These are phyloP conservation scores for Hypomyces perniciosus DNA, from an alignment of 2,329 filamentous ascomycete species.

Conservation along the genomic window DNA sequence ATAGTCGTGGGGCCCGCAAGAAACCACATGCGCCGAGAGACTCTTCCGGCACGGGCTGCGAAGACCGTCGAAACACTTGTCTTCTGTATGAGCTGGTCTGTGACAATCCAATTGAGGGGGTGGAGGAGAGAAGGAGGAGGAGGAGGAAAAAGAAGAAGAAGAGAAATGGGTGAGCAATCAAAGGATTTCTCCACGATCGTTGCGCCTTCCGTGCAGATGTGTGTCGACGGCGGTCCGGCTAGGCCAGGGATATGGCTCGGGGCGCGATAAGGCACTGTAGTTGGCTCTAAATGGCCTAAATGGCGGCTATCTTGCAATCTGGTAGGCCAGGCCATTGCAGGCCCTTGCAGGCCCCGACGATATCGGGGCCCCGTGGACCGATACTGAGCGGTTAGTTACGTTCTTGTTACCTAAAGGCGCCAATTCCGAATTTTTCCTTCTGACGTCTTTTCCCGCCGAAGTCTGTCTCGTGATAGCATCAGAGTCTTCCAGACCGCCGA, in stretches of 20 bases:
- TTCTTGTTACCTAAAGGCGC: neutral
- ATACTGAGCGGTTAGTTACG: constrained; percentile 12
- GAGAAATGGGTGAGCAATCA: too few species aligned
- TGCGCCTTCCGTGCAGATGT: neutral
- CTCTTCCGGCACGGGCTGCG: neutral
- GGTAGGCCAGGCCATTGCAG: neutral
- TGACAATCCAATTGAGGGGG: constrained; percentile 1
- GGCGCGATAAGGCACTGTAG: neutral
- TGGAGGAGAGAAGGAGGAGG: neutral
- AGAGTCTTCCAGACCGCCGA: constrained; percentile 8
- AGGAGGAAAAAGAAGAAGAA: neutral
- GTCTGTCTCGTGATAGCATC: neutral
- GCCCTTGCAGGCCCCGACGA: constrained; percentile 6
- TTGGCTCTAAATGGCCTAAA: neutral
- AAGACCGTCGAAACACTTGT: neutral
- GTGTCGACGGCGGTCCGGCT: too few species aligned
- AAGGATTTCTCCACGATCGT: neutral
- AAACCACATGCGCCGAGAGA: too few species aligned
- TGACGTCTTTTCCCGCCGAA: neutral
- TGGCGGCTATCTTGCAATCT: neutral
- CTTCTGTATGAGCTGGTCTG: neutral
- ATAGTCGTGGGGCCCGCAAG: too few species aligned
- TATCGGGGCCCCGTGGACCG: constrained; percentile 18
- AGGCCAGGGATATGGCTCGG: too few species aligned
- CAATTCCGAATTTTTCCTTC: neutral